phyloP scores from a whole-genome alignment of 805 yeast genomes.

The Candida krabiensis region DNA sequence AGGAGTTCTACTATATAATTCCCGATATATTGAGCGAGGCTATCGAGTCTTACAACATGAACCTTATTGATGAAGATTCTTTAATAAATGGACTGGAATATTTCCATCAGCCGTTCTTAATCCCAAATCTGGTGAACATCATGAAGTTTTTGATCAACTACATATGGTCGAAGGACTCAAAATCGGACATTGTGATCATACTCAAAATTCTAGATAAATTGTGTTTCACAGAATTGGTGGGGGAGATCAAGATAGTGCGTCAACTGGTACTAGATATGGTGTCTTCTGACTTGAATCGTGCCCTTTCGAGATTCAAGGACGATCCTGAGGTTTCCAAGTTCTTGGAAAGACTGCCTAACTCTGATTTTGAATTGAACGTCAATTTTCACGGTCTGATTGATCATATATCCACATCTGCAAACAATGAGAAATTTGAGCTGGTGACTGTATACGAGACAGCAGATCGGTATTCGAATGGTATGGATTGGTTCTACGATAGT shows the following conservation, averaged over 20 bases:
- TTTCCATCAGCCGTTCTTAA: constrained; percentile 75
- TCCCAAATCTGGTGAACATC: constrained; percentile 55
- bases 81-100: constrained; percentile 82
- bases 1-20: constrained; percentile 65
- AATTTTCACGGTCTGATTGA: constrained; percentile 9
- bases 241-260: constrained; percentile 21
- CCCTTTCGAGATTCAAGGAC: constrained; percentile 6
- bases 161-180: constrained; percentile 17
- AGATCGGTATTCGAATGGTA: constrained; percentile 9
- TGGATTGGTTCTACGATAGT: constrained; percentile 26
- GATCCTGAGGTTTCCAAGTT: constrained; percentile 8
- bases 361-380: constrained; percentile 2
- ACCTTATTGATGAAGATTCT: constrained; percentile 56
- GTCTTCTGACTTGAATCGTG: constrained; percentile 13
- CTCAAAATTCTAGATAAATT: constrained; percentile 21
- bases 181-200: constrained; percentile 10
- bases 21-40: constrained; percentile 78
- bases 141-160: constrained; percentile 19
- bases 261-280: constrained; percentile 16
- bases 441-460: constrained; percentile 16
- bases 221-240: constrained; percentile 18
- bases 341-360: constrained; percentile 13
- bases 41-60: constrained; percentile 55
- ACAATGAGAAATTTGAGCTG: constrained; percentile 22
- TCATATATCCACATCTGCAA: constrained; percentile 13